phyloP scores from a whole-genome alignment of 164 flowering plant species.

The Cinnamomum chago region DNA sequence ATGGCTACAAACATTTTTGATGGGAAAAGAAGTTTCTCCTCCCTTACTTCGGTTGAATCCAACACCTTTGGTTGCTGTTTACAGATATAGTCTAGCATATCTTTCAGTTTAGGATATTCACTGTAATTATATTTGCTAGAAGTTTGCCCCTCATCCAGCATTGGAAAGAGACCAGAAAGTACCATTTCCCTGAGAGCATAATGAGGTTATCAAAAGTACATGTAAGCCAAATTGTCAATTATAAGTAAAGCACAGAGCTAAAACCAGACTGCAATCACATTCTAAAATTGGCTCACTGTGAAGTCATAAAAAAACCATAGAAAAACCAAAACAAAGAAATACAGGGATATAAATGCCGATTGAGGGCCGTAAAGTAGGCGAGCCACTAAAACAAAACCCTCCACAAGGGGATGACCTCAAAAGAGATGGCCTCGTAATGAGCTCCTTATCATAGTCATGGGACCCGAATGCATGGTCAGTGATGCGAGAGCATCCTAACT shows the following conservation, averaged over 20 bases:
- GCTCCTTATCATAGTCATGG: no score
- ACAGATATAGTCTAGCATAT: constrained; percentile 70
- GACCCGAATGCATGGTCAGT: no score
- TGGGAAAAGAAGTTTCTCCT: constrained; percentile 67
- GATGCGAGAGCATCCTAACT: no score
- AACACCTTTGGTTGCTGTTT: constrained; percentile 67
- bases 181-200: constrained; percentile 76
- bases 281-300: neutral
- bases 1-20: constrained; percentile 69
- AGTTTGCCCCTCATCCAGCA: constrained; percentile 36
- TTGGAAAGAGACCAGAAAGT: constrained; percentile 74
- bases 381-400: no score
- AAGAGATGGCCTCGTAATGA: no score
- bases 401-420: no score
- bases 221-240: neutral
- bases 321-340: neutral
- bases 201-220: constrained; percentile 4
- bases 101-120: constrained; percentile 57
- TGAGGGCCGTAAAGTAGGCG: neutral
- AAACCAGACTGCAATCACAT: neutral
- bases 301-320: neutral
- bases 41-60: constrained; percentile 52
- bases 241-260: neutral
- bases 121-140: constrained; percentile 25
- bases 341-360: neutral